Conservation (phyloP, 768 basidiomycete genomes). For the Albatrellus ellisii region DNA sequence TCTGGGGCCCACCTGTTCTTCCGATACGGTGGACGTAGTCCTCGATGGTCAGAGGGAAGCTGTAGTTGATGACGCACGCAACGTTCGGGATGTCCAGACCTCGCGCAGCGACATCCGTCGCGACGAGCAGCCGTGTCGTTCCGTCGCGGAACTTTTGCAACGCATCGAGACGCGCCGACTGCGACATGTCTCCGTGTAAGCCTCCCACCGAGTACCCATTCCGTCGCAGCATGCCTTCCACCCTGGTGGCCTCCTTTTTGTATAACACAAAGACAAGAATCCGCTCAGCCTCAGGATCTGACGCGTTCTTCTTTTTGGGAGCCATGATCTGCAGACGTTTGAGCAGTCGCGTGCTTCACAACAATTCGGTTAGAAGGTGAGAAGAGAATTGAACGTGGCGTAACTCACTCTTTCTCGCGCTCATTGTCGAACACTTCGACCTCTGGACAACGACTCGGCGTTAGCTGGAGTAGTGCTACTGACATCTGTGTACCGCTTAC, state of each 20-base stretch:
- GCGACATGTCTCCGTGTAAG: conserved; percentile 86
- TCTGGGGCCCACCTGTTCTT: conserved; percentile 48
- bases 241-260: conserved; percentile 93
- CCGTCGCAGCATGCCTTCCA: conserved; percentile 63
- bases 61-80: conserved; percentile 88
- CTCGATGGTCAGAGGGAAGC: conserved; percentile 95
- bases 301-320: conserved; percentile 48
- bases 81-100: conserved; percentile 97
- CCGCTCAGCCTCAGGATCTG: conserved; percentile 42
- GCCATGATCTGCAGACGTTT: conserved; percentile 38
- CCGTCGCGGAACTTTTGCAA: conserved; percentile 83
- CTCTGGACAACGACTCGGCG: conserved; percentile 15
- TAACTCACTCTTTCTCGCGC: conserved; percentile 72
- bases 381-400: neutral
- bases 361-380: neutral
- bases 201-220: conserved; percentile 72
- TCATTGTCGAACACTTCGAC: conserved; percentile 87
- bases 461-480: neutral
- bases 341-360: conserved; percentile 42
- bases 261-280: conserved; percentile 91
- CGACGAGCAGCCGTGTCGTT: conserved; percentile 70
- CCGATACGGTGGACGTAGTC: conserved; percentile 88
- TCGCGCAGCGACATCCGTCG: conserved; percentile 94
- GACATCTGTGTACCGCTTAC: conserved; percentile 16
- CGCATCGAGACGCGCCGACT: conserved; percentile 71